A percentile compares a stretch with the other conserved stretches of the same genome.
phyloP scores from a whole-genome alignment of 345 rosid genomes.

The Isatis tinctoria region DNA sequence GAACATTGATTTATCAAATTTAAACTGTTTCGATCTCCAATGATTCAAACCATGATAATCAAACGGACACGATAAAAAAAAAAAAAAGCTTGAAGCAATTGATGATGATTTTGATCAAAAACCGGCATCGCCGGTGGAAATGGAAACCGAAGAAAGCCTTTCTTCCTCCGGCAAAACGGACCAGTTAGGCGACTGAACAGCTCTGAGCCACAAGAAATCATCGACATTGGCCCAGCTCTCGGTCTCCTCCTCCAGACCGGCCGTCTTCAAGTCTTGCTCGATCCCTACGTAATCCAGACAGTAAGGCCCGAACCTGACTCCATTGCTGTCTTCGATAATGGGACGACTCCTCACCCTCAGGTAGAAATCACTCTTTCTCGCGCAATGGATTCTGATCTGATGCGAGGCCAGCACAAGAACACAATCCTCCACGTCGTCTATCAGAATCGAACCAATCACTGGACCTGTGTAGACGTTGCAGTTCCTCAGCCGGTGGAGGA shows the following conservation, averaged over 20 bases:
- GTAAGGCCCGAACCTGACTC: conserved; percentile 68
- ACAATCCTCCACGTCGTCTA: conserved; percentile 69
- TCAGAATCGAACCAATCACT: conserved; percentile 71
- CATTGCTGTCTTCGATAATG: conserved; percentile 68
- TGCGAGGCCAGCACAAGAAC: conserved; percentile 69
- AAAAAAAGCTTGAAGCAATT: background rate
- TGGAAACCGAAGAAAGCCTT: conserved; percentile 40
- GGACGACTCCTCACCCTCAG: conserved; percentile 85
- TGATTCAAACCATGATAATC: background rate
- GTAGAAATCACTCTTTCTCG: conserved; percentile 60
- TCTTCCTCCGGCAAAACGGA: conserved; percentile 56
- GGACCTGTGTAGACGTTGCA: conserved; percentile 65
- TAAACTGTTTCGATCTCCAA: background rate
- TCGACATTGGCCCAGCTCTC: conserved; percentile 72
- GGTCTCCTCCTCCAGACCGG: conserved; percentile 60
- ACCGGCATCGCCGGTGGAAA: conserved; percentile 18
- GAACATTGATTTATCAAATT: background rate
- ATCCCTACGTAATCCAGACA: conserved; percentile 71
- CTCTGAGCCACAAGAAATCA: conserved; percentile 90
- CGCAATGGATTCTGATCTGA: conserved; percentile 79
- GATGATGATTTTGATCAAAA: conserved; percentile 5
- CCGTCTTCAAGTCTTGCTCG: conserved; percentile 56
- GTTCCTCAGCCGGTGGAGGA: conserved; percentile 51
- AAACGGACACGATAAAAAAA: too few species aligned
- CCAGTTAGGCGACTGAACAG: conserved; percentile 82